A percentile compares a stretch with the other conserved stretches of the same genome.
Conservation (phyloP, 73 alveolate genomes). For the Uronychia binucleata region DNA sequence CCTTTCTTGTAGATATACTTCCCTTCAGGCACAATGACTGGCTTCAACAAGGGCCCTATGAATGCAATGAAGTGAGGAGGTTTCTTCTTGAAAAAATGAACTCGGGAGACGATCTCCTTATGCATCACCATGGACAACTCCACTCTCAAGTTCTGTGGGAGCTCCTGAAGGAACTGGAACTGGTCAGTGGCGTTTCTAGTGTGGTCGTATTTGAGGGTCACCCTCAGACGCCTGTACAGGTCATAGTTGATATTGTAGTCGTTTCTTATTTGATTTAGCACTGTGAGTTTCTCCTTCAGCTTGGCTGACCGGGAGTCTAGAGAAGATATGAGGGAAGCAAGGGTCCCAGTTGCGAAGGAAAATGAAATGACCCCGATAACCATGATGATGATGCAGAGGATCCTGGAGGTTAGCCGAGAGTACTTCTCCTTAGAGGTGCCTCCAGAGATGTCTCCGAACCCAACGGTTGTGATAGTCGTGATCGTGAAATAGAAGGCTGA, state of each 20-base stretch:
- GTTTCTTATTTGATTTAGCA: constrained; percentile 36
- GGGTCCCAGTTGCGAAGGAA: constrained; percentile 92
- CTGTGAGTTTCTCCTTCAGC: constrained; percentile 33
- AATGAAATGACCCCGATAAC: constrained; percentile 90
- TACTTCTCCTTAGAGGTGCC: constrained; percentile 64
- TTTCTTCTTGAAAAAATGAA: constrained; percentile 76
- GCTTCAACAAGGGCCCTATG: constrained; percentile 81
- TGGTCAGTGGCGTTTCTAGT: constrained; percentile 30
- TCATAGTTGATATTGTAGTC: constrained; percentile 55
- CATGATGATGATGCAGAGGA: constrained; percentile 84
- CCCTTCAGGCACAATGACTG: constrained; percentile 66
- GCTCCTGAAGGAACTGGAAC: constrained; percentile 19
- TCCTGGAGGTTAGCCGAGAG: not conserved
- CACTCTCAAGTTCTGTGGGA: constrained; percentile 30
- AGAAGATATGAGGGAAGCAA: constrained; percentile 82
- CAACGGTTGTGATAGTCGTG: constrained; percentile 92
- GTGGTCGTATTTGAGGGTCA: constrained; percentile 40
- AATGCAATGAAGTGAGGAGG: constrained; percentile 83
- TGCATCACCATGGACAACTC: constrained; percentile 73
- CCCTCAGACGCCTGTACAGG: constrained; percentile 25
- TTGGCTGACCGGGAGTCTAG: constrained; percentile 68
- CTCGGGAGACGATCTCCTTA: constrained; percentile 62
- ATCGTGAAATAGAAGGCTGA: constrained; percentile 87
- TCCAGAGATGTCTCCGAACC: constrained; percentile 95
- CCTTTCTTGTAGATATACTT: constrained; percentile 77